These are phyloP conservation scores for Cetradonia linearis DNA, from an alignment of 495 filamentous ascomycete genomes.

Conservation along the genomic window DNA sequence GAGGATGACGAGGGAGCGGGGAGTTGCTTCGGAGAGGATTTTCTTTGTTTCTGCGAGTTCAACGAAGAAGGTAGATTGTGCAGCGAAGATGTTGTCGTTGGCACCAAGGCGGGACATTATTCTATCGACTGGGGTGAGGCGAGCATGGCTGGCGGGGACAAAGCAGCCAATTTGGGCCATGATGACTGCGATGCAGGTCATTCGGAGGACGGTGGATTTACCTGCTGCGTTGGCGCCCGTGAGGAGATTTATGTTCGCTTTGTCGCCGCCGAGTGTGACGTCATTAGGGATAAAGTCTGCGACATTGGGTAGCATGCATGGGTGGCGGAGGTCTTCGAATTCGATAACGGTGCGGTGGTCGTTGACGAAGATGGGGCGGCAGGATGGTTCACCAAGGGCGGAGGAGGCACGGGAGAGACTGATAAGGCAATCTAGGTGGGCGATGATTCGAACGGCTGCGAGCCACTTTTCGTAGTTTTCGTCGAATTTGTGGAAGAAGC, in stretches of 20 bases:
- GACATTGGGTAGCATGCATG: slow-evolving; percentile 80
- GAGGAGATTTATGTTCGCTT: slow-evolving; percentile 76
- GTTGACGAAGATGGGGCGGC: slow-evolving; percentile 77
- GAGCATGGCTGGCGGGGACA: slow-evolving; percentile 71
- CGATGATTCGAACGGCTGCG: slow-evolving; percentile 70
- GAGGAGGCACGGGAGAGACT: slow-evolving; percentile 81
- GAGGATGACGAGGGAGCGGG: slow-evolving; percentile 90
- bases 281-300: slow-evolving; percentile 97
- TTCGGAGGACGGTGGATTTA: slow-evolving; percentile 95
- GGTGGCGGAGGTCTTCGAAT: slow-evolving; percentile 86
- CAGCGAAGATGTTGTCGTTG: slow-evolving; percentile 98
- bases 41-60: slow-evolving; percentile 97
- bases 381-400: slow-evolving; percentile 74
- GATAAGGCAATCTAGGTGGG: slow-evolving; percentile 91
- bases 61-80: slow-evolving; percentile 97
- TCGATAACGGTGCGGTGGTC: slow-evolving; percentile 76
- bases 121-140: slow-evolving; percentile 84
- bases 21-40: slow-evolving; percentile 90
- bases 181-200: slow-evolving; percentile 95
- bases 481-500: slow-evolving; percentile 84
- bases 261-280: slow-evolving; percentile 70
- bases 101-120: slow-evolving; percentile 99
- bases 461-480: slow-evolving; percentile 82
- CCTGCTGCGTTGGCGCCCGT: slow-evolving; percentile 97
- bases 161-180: slow-evolving; percentile 98